phyloP scores from a whole-genome alignment of 306 rosid genomes.

The Potentilla sterilis region DNA sequence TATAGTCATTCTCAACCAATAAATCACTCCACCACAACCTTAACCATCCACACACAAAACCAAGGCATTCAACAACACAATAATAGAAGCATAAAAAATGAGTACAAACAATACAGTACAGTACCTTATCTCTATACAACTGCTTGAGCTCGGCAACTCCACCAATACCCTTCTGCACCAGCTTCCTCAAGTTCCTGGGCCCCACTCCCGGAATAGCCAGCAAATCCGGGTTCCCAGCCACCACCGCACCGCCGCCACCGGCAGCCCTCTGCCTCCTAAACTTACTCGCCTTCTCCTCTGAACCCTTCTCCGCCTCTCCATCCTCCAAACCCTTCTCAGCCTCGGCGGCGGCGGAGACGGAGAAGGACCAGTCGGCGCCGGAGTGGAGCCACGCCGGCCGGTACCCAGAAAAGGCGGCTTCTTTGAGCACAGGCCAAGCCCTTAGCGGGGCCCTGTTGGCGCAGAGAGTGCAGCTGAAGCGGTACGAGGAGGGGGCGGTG shows the following conservation, averaged over 20 bases:
- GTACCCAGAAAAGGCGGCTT: slow-evolving; percentile 25
- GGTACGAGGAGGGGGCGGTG: slow-evolving; percentile 9
- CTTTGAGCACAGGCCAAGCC: slow-evolving; percentile 46
- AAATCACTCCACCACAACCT: too few relatives aligned
- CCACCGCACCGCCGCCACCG: slow-evolving; percentile 26
- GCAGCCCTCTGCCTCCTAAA: slow-evolving; percentile 55
- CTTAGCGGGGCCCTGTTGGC: slow-evolving; percentile 23
- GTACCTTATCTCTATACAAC: slow-evolving; percentile 85
- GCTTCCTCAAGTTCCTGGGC: slow-evolving; percentile 83
- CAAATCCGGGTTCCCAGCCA: slow-evolving; percentile 71
- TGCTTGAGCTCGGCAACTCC: slow-evolving; percentile 89
- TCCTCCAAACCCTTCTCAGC: slow-evolving; percentile 21
- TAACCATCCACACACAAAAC: not conserved
- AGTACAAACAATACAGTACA: not conserved
- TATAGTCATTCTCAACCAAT: not conserved
- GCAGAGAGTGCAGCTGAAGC: slow-evolving; percentile 32
- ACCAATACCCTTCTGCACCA: slow-evolving; percentile 76
- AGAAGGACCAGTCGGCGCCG: slow-evolving; percentile 30
- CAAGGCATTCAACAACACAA: not conserved
- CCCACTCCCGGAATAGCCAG: slow-evolving; percentile 93
- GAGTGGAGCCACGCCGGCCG: slow-evolving; percentile 44
- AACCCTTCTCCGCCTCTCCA: slow-evolving; percentile 19
- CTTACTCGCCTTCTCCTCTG: slow-evolving; percentile 36
- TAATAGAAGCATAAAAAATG: not conserved
- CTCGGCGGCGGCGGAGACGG: slow-evolving; percentile 26